Evolutionary conservation across 176 grass and related monocot species (phyloP), one percentile per base, ranked within the genome.

Genomic region (Eragrostis curvula): DNA sequence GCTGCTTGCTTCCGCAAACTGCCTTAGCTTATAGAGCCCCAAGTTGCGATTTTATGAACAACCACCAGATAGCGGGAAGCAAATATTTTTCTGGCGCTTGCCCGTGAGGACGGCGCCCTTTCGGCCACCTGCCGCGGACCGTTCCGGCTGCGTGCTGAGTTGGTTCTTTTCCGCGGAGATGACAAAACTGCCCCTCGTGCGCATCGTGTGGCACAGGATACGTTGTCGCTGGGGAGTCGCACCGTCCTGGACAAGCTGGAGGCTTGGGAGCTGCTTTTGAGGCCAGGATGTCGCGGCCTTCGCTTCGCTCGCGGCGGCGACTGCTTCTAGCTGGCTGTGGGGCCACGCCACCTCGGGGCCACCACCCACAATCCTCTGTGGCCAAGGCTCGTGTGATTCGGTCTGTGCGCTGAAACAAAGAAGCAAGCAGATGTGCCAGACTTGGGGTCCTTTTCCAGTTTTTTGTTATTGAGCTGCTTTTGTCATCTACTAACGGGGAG

Each of bases 171-270:
- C 76, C 83, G 27, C 10, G 75, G 3, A 52, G 44, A 64, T 86
- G 84, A 91, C 84, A 75, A 88, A 68, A 81, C 66, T 87, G 12
- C 89, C 89, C 86, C 82, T 85, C 48, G 16, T 6, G 52, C 5
- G n/a, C 12, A 43, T 78, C 25, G 25, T 68, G 56, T 61, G 79
- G 62, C 42, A 27, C 8, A 32, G 27, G 21, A 27, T 55, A 49
- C 61, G 42, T n/a, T 5, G 71, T 68, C 47, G 68, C 21, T 8
- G 46, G 25, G 8, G 67, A 55, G 78, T 64, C 59, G 69, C 70
- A 39, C 70, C 57, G 81, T 7, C 30, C 56, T 61, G 28, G 55
- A 61, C 43, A 82, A 70, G 48, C 78, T 69, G 77, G 71, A 76
- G 61, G 25, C 40, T 10, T 11, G 58, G 60, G 60, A 68, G 61